phyloP scores from a whole-genome alignment of 192 early-diverging fungal genomes.

The Rhizophagus sp. region DNA sequence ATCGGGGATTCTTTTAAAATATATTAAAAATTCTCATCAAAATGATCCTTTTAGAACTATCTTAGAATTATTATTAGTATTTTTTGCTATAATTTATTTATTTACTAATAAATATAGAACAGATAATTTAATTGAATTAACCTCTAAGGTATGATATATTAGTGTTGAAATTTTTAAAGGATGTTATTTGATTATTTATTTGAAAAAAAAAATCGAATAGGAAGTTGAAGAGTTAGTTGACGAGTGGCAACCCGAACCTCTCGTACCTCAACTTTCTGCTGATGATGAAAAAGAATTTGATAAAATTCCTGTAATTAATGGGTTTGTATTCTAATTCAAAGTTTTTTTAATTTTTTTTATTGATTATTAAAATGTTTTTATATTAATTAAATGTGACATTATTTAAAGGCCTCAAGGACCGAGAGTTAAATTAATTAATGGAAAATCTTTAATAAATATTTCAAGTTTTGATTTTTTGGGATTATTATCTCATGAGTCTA shows the following conservation, averaged over 20 bases:
- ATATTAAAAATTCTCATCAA: constrained; percentile 90
- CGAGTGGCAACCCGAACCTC: constrained; percentile 95
- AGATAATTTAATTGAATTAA: constrained; percentile 73
- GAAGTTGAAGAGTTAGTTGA: constrained; percentile 93
- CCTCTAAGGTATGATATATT: constrained; percentile 64
- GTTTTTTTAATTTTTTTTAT: not conserved
- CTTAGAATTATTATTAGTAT: constrained; percentile 80
- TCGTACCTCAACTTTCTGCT: constrained; percentile 77
- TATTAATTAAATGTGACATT: too few species aligned
- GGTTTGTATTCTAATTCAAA: constrained; percentile 35
- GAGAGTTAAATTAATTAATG: constrained; percentile 63
- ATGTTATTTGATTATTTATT: not conserved
- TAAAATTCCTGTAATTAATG: constrained; percentile 72
- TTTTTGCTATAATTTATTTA: constrained; percentile 90
- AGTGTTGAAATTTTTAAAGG: too few species aligned
- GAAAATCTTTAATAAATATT: constrained; percentile 74
- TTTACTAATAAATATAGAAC: constrained; percentile 78
- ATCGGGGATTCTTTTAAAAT: constrained; percentile 72
- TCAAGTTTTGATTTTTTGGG: constrained; percentile 89
- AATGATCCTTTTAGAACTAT: constrained; percentile 89
- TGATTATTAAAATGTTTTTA: too few species aligned
- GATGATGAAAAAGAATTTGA: constrained; percentile 77
- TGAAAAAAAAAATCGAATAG: constrained; percentile 40
- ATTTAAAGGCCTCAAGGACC: constrained; percentile 49
- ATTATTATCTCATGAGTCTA: constrained; percentile 67